These are phyloP conservation scores for Xerocomus spinulosus DNA, from an alignment of 768 basidiomycete genomes.

Conservation along the genomic window DNA sequence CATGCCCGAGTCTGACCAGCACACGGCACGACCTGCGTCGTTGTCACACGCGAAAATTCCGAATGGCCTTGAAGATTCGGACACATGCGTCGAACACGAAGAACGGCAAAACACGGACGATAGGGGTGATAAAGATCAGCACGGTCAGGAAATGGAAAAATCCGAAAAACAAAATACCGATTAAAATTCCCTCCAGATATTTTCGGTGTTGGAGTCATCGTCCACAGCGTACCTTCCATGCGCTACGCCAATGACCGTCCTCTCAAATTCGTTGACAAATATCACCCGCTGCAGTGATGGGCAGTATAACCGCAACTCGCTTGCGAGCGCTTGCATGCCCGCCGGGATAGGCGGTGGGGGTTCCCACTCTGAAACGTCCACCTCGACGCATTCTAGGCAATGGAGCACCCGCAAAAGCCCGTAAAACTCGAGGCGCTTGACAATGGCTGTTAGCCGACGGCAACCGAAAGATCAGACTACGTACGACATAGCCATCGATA, in stretches of 20 bases:
- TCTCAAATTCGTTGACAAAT: conserved; percentile 62
- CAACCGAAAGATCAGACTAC: conserved; percentile 17
- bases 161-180: conserved; percentile 12
- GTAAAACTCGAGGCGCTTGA: conserved; percentile 59
- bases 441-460: conserved; percentile 4
- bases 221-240: conserved; percentile 30
- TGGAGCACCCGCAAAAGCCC: conserved; percentile 51
- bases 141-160: neutral
- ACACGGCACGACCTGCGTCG: neutral
- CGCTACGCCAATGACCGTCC: conserved; percentile 41
- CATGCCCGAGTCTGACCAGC: neutral
- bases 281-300: conserved; percentile 47
- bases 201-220: conserved; percentile 20
- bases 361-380: conserved; percentile 64
- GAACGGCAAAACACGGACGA: conserved; percentile 6
- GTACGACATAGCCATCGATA: conserved; percentile 35
- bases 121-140: conserved; percentile 2
- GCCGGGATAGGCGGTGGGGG: conserved; percentile 49
- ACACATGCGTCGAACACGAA: conserved; percentile 19
- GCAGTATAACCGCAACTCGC: conserved; percentile 59
- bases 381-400: conserved; percentile 50
- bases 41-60: conserved; percentile 8
- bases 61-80: neutral
- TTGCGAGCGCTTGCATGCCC: conserved; percentile 54
- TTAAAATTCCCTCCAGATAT: conserved; percentile 32